These are phyloP conservation scores for Leavenworthia alabamica DNA, from an alignment of 345 rosid species.

Conservation along the genomic window DNA sequence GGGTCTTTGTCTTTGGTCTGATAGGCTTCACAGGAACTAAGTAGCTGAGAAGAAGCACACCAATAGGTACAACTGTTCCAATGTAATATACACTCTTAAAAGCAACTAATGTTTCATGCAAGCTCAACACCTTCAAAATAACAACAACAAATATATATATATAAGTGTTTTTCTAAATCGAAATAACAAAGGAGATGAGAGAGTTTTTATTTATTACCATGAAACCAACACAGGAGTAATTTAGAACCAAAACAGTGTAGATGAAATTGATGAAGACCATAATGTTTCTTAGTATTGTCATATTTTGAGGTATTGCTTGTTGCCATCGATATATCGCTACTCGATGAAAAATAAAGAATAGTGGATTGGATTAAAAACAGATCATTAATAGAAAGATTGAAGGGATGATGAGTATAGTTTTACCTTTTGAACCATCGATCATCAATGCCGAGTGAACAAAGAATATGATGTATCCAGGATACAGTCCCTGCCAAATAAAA, in stretches of 20 bases:
- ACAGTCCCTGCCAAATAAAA: slow-evolving; percentile 55
- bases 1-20: slow-evolving; percentile 52
- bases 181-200: background rate
- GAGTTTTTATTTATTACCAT: slow-evolving; percentile 50
- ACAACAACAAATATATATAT: background rate
- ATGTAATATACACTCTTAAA: slow-evolving; percentile 68
- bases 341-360: background rate
- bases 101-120: slow-evolving; percentile 66
- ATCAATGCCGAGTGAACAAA: slow-evolving; percentile 93
- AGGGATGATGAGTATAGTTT: background rate
- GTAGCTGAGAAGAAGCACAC: slow-evolving; percentile 54
- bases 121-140: slow-evolving; percentile 51
- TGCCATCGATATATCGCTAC: slow-evolving; percentile 92
- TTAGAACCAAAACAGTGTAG: slow-evolving; percentile 69
- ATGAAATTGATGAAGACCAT: slow-evolving; percentile 52
- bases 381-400: background rate
- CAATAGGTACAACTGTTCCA: slow-evolving; percentile 67
- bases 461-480: slow-evolving; percentile 89
- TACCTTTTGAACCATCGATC: slow-evolving; percentile 95
- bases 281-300: slow-evolving; percentile 42
- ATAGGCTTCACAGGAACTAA: slow-evolving; percentile 60
- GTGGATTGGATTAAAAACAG: background rate
- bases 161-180: background rate
- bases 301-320: slow-evolving; percentile 57
- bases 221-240: slow-evolving; percentile 84